Evolutionary conservation across 2,329 filamentous ascomycete species (phyloP).

Genomic region (Penicillium sp.): DNA sequence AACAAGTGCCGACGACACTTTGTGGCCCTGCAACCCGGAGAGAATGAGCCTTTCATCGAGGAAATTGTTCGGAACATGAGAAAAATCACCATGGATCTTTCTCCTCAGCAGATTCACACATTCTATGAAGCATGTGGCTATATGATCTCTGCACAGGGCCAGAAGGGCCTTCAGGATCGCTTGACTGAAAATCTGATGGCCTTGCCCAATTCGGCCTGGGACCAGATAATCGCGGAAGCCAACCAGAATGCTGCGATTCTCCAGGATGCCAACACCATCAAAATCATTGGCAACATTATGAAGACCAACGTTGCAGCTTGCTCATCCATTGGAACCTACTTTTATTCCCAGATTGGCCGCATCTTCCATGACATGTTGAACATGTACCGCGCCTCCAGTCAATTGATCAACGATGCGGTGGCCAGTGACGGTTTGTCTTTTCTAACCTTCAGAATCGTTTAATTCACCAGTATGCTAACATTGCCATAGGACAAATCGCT

Average conservation of each 20-base stretch:
- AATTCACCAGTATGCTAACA: not conserved
- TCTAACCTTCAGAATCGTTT: not conserved
- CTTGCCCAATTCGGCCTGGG: slow-evolving; percentile 91
- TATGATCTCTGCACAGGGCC: slow-evolving; percentile 97
- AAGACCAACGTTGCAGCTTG: slow-evolving; percentile 99
- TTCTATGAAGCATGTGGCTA: slow-evolving; percentile 99
- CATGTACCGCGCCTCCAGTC: slow-evolving; percentile 98
- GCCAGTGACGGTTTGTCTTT: slow-evolving; percentile 68
- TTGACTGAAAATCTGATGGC: slow-evolving; percentile 90
- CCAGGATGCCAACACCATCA: slow-evolving; percentile 92
- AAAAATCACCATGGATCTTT: slow-evolving; percentile 92
- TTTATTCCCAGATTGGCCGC: slow-evolving; percentile 94
- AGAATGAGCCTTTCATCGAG: slow-evolving; percentile 95
- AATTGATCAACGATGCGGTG: slow-evolving; percentile 91
- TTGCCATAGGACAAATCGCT: slow-evolving; percentile 72
- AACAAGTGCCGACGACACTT: slow-evolving; percentile 98
- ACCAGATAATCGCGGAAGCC: slow-evolving; percentile 86
- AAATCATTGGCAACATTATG: slow-evolving; percentile 99
- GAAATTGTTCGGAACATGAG: slow-evolving; percentile 95
- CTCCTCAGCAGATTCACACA: slow-evolving; percentile 95
- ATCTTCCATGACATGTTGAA: slow-evolving; percentile 99
- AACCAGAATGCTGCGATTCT: slow-evolving; percentile 82
- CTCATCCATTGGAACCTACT: slow-evolving; percentile 93
- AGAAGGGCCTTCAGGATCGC: slow-evolving; percentile 89
- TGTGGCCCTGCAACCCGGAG: slow-evolving; percentile 90